These are phyloP conservation scores for Sphenostylis stenocarpa DNA, from an alignment of 306 rosid genomes.

Conservation along the genomic window DNA sequence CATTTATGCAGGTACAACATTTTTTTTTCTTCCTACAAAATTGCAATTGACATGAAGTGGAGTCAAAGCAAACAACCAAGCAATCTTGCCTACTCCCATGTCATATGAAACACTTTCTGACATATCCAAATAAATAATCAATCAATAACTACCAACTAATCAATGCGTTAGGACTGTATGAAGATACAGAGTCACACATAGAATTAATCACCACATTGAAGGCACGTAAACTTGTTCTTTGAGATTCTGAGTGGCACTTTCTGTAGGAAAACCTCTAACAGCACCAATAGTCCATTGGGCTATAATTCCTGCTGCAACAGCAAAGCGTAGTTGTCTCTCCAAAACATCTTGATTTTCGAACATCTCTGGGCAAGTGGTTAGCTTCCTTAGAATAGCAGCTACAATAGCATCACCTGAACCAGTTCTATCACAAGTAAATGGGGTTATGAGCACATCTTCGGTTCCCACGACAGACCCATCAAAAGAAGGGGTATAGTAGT, in stretches of 20 bases:
- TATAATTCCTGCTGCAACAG: slow-evolving; percentile 86
- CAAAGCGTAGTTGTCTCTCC: slow-evolving; percentile 88
- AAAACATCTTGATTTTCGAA: slow-evolving; percentile 64
- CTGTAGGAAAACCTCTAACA: slow-evolving; percentile 85
- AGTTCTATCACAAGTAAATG: slow-evolving; percentile 90
- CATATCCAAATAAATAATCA: slow-evolving; percentile 9
- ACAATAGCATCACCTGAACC: slow-evolving; percentile 98
- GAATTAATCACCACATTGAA: slow-evolving; percentile 74
- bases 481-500: slow-evolving; percentile 75
- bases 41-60: slow-evolving; percentile 19
- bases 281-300: slow-evolving; percentile 96
- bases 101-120: slow-evolving; percentile 18
- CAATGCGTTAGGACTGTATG: background rate
- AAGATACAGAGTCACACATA: background rate
- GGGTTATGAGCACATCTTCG: slow-evolving; percentile 93
- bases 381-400: slow-evolving; percentile 83
- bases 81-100: background rate
- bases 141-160: slow-evolving; percentile 26
- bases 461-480: slow-evolving; percentile 83
- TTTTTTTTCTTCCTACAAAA: too few species aligned
- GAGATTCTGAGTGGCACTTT: slow-evolving; percentile 95
- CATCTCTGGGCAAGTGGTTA: slow-evolving; percentile 82
- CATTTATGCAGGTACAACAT: too few species aligned
- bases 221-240: slow-evolving; percentile 98
- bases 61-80: slow-evolving; percentile 27